Base-by-base conservation (phyloP, 345 rosid genomes). In the Arabidopsis thaliana region DNA sequence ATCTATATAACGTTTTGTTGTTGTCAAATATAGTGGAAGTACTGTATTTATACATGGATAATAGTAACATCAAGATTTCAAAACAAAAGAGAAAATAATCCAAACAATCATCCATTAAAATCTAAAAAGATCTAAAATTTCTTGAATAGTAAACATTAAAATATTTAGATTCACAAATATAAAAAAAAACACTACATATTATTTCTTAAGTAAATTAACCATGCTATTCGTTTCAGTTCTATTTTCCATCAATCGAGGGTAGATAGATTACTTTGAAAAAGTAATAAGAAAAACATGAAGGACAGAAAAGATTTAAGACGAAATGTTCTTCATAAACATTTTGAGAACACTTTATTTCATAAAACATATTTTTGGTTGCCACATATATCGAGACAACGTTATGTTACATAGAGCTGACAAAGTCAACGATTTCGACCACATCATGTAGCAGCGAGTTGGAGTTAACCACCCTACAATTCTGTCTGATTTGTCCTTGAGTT, bases 401-500 rank as follows among this genome's bases (percentile, higher is more conserved):
- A 52, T 62, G 1, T 62, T 34, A 63, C 53, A 73, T 63, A 52
- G 77, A 73, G 63, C 36, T 73, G 12, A 73, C 30, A 63, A 73
- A 73, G 45, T 73, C 77, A 41, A 52, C 69, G 1, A 53, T 53
- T 13, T 72, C 77, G 52, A 40, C 55, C 24, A 63, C 55, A 33
- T 73, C 77, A 3, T 73, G 63, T 11, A 73, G 55, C n/a, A 63
- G 25, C 1, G 63, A 30, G 37, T 63, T 73, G 46, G 75, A 69
- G 40, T 69, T 76, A 1, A 62, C 34, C 11, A 68, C 82, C 75
- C 89, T 82, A 74, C 97, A 87, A 51, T 82, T 84, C 65, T 62
- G 65, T 68, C 93, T 74, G 24, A 91, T 83, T 61, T 91, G 74
- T 30, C 96, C 93, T 7, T 69, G 50, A 0, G 82, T 11, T 38